Percentiles rank a stretch among this genome's conserved stretches.
Evolutionary conservation across 2,329 filamentous ascomycete genomes (phyloP).

Genomic region (Epichloe sp.): DNA sequence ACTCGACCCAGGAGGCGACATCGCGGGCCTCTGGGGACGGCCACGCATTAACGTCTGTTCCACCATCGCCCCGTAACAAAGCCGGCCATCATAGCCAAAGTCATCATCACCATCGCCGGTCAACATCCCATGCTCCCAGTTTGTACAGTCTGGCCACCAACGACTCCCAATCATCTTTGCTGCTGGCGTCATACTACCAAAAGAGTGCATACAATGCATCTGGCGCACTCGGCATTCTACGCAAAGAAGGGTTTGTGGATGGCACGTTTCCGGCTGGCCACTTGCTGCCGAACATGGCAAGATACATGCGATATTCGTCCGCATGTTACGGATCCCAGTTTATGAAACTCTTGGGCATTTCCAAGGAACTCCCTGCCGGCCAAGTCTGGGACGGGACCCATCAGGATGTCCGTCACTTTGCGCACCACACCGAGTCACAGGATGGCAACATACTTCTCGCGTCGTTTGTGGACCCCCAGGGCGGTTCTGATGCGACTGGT

Average conservation of each 20-base stretch:
- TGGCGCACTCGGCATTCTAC: constrained; percentile 34
- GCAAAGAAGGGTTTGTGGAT: constrained; percentile 39
- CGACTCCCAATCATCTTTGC: constrained; percentile 40
- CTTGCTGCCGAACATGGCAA: constrained; percentile 46
- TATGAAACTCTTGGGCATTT: constrained; percentile 49
- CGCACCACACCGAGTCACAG: constrained; percentile 46
- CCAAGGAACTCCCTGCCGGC: constrained; percentile 32
- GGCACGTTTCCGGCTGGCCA: constrained; percentile 48
- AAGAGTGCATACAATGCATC: constrained; percentile 35
- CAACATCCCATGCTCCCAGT: constrained; percentile 31
- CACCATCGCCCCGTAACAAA: constrained; percentile 11
- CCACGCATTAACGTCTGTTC: constrained; percentile 7
- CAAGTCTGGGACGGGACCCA: constrained; percentile 36
- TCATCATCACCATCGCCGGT: constrained; percentile 11
- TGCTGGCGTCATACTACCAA: constrained; percentile 35
- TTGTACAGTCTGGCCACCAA: constrained; percentile 48
- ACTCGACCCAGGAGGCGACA: constrained; percentile 12
- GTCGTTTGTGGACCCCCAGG: constrained; percentile 57
- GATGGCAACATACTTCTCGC: constrained; percentile 49
- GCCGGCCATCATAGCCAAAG: neutral
- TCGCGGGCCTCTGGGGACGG: constrained; percentile 9
- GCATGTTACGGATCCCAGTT: constrained; percentile 54
- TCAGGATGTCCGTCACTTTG: constrained; percentile 49
- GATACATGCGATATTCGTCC: constrained; percentile 54
- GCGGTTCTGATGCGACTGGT: constrained; percentile 51